Evolutionary conservation across 2,329 filamentous ascomycete genomes (phyloP), one percentile per base, ranked within the genome.

Genomic region (Huntiella savannae): DNA sequence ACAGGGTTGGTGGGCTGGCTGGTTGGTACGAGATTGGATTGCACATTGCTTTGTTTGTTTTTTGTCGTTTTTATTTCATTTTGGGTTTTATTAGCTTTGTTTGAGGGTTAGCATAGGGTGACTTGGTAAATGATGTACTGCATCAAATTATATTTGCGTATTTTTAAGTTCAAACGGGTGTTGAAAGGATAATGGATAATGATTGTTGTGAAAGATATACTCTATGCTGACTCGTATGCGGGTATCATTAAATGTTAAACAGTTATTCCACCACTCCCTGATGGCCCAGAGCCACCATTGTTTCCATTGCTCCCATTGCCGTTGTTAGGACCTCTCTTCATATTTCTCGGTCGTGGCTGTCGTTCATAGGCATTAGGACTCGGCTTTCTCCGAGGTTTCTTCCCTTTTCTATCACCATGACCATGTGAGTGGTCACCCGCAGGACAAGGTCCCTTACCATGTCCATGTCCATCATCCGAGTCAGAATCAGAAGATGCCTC

Each of bases 331-430:
- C 4, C 32, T 6, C 13, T 36, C 22, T 43, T 45, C n/a, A 40
- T 28, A 32, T 40, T 49, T 35, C 45, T 35, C 40, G 35, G 46
- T 38, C 51, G 51, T 28, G 67, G 67, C 58, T 84, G 72, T 60
- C 79, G 81, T 62, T 88, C 82, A 56, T 88, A 88, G 1, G 82
- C 82, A 60, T 88, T 88, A 16, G 82, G 82, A 56, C 81, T 85
- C 13, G 78, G 75, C 55, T 59, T 56, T 46, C 64, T 67, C 50
- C 54, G 44, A 55, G 55, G 10, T 55, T 43, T 43, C 32, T 43
- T 54, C 48, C 61, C 62, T 28, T 62, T 61, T 49, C 55, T 61
- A 59, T 53, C 61, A 55, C 55, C 59, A 55, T 41, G 54, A 51
- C 42, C 60, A 52, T 36, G 51, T 52, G 46, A 58, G 45, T 42